phyloP scores from a whole-genome alignment of 805 yeast genomes.

The Lachancea sp. region DNA sequence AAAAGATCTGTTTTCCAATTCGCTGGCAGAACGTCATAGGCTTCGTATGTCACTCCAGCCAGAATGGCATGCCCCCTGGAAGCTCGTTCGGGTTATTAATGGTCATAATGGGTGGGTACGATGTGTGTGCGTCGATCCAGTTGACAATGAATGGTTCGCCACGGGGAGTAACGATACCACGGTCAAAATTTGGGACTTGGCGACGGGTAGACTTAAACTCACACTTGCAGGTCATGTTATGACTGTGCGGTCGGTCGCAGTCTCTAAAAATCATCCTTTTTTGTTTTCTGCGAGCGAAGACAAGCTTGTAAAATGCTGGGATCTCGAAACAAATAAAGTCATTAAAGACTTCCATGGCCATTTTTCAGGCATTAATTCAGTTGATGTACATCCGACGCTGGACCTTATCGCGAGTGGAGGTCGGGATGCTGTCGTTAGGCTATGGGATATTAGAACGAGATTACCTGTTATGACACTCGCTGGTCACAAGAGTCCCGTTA shows the following conservation, averaged over 20 bases:
- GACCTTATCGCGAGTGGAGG: conserved; percentile 83
- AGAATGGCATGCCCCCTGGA: conserved; percentile 61
- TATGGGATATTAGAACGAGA: conserved; percentile 90
- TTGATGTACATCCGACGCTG: conserved; percentile 81
- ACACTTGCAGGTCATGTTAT: conserved; percentile 87
- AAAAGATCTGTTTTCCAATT: conserved; percentile 10
- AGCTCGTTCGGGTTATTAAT: conserved; percentile 60
- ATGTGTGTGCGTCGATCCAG: conserved; percentile 72
- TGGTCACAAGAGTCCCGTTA: conserved; percentile 77
- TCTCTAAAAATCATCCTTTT: conserved; percentile 76
- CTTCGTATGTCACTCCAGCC: conserved; percentile 24
- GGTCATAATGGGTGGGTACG: conserved; percentile 96
- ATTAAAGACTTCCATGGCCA: conserved; percentile 92
- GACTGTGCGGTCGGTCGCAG: conserved; percentile 73
- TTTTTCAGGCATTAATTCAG: conserved; percentile 76
- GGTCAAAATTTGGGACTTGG: conserved; percentile 87
- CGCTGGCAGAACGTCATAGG: conserved; percentile 24
- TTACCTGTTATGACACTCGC: conserved; percentile 65
- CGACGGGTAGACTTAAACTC: conserved; percentile 57
- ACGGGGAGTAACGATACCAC: conserved; percentile 88
- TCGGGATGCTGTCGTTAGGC: conserved; percentile 74
- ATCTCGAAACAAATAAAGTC: conserved; percentile 75
- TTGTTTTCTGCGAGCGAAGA: conserved; percentile 91
- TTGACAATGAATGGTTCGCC: conserved; percentile 79
- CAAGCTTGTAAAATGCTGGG: conserved; percentile 92